Base-by-base conservation (phyloP, 495 filamentous ascomycete species). In the Aspergillus nidulans region DNA sequence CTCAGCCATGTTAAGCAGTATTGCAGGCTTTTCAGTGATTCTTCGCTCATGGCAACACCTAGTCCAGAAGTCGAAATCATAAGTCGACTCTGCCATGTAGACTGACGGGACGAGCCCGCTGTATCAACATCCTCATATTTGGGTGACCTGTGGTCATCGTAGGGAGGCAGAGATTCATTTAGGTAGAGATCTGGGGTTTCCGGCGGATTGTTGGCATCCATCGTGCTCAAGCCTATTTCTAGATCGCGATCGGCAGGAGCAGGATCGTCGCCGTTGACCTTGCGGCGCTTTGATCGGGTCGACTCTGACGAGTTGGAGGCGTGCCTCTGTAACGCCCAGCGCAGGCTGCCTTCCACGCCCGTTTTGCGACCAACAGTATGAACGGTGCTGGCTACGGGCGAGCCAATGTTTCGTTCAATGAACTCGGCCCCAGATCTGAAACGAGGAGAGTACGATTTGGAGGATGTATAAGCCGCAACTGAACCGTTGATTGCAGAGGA, bases 371-470 rank as follows among this genome's bases (percentile, higher is more conserved):
- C 84, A 5, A 96, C 87, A 2, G 79, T 86, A n/a, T 85, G 84
- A 2, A 95, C 88, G 1, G 88, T 90, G 62, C 85, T 90, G 43
- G 85, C 89, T 26, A 96, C 82, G 2, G 90, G 91, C 1, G 85
- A 85, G 4, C 82, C 84, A 32, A 96, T 85, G 59, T 84, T 89
- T 32, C 86, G 84, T 68, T 96, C 92, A 25, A 96, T 82, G 58
- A 90, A 88, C 62, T 95, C 89, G 36, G 88, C 90, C 57, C 88
- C 80, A 38, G 86, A 85, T 62, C 87, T 89, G 70, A 96, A 86
- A 2, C 87, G 81, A 0, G 91, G 90, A 5, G 89, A 91, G 64
- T 94, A 94, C 21, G 87, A 87, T 68, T 97, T 96, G 16, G 87
- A 87, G 4, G 78, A 83, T 26, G 84, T 81, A 64, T 96, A 97